Base-by-base conservation (phyloP, 345 rosid species). In the Eucalyptus caleyi region DNA sequence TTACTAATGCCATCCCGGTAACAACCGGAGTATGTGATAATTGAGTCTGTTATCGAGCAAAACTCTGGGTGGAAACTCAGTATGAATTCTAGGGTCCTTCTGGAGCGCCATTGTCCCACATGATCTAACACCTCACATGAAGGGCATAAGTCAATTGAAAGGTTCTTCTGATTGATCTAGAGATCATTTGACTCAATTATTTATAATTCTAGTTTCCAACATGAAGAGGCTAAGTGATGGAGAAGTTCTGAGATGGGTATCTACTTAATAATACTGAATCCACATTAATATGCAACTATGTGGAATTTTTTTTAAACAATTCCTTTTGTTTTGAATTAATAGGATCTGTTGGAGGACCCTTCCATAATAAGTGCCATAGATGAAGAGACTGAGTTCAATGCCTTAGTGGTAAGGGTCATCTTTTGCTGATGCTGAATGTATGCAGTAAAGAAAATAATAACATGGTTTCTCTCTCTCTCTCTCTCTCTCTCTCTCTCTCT, bases 371-470 rank as follows among this genome's bases (percentile, higher is more conserved):
- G 96, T 34, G 97, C 98, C 88, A 94, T 97, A 88, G 98, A 97
- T 26, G 99, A 96, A 93, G 98, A 96, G 93, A 97, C 97, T 1
- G 99, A 97, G 91, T 97, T 97, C 89, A 96, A 96, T 87, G 99
- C 99, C 59, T 94, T 97, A 89, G 99, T 96, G 98, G 99, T 97
- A 95, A 8, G 95, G 89, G 80, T 45, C 49, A 88, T 77, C 85
- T 21, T 77, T 77, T 77, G 83, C 47, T 77, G 85, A 77, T 40
- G 4, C 30, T 13, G 47, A 30, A 40, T 77, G 47, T 40, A 40
- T 37, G 85, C 85, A 23, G 47, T 77, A 77, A 11, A 40, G 85
- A 77, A 77, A 21, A 77, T 77, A 77, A 77, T 77, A 21, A 40
- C 85, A 40, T 34, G 8, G 45, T 37, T 18, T 4, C 42, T 44